Evolutionary conservation across 371 early-diverging fungal genomes (phyloP).

Genomic region (Apophysomyces variabilis): DNA sequence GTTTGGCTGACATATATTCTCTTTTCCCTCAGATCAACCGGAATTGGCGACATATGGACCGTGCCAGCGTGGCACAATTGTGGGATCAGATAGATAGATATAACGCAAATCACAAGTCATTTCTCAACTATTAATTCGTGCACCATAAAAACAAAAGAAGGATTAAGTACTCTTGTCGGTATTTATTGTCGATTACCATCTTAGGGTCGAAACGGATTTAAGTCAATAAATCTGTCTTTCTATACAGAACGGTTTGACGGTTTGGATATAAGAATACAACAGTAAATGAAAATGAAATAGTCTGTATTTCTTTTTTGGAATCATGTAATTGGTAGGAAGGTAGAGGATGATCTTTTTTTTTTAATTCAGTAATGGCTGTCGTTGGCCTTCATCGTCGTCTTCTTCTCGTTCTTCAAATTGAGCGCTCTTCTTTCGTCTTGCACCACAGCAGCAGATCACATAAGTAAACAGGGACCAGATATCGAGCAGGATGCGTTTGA

Average conservation of each 20-base stretch:
- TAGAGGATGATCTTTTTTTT: not conserved
- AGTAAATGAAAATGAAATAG: too few relatives aligned
- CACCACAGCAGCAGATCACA: constrained; percentile 12
- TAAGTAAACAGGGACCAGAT: constrained; percentile 3
- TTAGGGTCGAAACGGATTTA: too few relatives aligned
- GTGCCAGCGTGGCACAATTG: constrained; percentile 74
- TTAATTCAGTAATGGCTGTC: constrained; percentile 14
- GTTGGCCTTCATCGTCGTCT: constrained; percentile 15
- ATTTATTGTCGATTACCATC: too few relatives aligned
- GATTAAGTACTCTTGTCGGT: not conserved
- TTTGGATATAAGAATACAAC: too few relatives aligned
- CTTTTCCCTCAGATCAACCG: constrained; percentile 65
- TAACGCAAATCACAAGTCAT: constrained; percentile 61
- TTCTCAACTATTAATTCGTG: constrained; percentile 47
- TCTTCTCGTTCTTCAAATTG: constrained; percentile 9
- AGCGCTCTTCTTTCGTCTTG: constrained; percentile 21
- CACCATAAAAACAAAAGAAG: not conserved
- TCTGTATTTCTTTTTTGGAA: too few relatives aligned
- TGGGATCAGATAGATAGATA: constrained; percentile 78
- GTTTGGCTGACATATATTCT: not conserved
- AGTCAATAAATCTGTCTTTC: too few relatives aligned
- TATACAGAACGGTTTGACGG: too few relatives aligned
- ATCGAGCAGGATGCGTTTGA: constrained; percentile 14
- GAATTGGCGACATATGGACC: constrained; percentile 75
- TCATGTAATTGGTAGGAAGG: too few relatives aligned